Evolutionary conservation across 2,329 filamentous ascomycete genomes (phyloP).

Genomic region (Fusarium nurragi): DNA sequence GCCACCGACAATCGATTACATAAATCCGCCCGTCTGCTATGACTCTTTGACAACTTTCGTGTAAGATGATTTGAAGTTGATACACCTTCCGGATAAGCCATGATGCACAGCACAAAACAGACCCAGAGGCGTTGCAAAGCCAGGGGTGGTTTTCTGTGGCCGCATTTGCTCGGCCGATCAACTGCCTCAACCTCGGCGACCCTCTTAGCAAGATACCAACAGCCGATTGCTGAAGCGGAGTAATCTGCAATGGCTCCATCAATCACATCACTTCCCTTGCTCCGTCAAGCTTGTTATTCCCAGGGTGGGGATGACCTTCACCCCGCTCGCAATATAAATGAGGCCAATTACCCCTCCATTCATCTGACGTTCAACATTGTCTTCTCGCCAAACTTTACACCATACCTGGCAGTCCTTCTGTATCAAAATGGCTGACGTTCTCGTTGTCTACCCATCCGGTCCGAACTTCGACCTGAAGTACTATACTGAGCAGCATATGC

Average conservation of each 20-base stretch:
- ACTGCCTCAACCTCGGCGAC: not conserved
- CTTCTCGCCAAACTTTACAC: not conserved
- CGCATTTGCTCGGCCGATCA: not conserved
- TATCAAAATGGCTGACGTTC: conserved; percentile 37
- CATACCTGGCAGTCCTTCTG: not conserved
- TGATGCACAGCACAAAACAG: not conserved
- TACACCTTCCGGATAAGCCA: not conserved
- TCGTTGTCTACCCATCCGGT: conserved; percentile 43
- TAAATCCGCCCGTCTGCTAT: not conserved
- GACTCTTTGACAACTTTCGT: too few relatives aligned
- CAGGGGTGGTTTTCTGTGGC: not conserved
- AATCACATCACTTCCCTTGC: conserved; percentile 19
- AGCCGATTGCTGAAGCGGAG: not conserved
- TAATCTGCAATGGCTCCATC: conserved; percentile 1
- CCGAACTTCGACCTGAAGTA: conserved; percentile 42
- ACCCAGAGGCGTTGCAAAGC: not conserved
- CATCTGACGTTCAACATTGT: not conserved
- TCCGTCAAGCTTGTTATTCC: conserved; percentile 3
- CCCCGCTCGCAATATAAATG: conserved; percentile 14
- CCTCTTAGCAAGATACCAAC: not conserved
- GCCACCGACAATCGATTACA: not conserved
- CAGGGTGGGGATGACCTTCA: conserved; percentile 14
- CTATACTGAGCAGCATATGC: conserved; percentile 43
- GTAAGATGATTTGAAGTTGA: not conserved
- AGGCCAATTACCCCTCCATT: conserved; percentile 18